Conservation (phyloP, 441 rosid species). For the Geranium incanum region DNA sequence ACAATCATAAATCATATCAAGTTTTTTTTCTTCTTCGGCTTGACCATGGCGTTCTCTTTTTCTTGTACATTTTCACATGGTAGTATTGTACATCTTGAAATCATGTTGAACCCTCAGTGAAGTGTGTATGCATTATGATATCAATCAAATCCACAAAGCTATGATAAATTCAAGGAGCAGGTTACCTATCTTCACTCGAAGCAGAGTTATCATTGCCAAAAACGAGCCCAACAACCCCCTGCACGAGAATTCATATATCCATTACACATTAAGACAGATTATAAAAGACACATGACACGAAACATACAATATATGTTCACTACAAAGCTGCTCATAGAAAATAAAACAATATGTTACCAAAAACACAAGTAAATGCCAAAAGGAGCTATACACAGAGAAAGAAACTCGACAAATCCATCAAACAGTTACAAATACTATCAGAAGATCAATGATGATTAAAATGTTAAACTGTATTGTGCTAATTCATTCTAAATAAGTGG, state of each 20-base stretch:
- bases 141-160: not conserved
- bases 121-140: not conserved
- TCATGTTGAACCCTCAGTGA: not conserved
- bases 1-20: not conserved
- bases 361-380: no score
- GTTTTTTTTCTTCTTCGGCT: not conserved
- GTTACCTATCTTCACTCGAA: constrained; percentile 72
- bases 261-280: not conserved
- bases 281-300: not conserved
- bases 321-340: not conserved
- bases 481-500: no score
- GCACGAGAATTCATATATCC: constrained; percentile 18
- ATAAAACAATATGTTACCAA: no score
- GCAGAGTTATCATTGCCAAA: constrained; percentile 76
- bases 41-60: no score
- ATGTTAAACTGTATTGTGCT: no score
- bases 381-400: no score
- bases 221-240: constrained; percentile 92
- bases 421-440: no score
- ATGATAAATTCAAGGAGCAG: not conserved
- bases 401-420: no score
- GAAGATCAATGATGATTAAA: no score
- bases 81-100: no score
- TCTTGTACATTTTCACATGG: no score
- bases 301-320: constrained; percentile 13